phyloP scores from a whole-genome alignment of 768 basidiomycete genomes.

The Boletellus ananiceps region DNA sequence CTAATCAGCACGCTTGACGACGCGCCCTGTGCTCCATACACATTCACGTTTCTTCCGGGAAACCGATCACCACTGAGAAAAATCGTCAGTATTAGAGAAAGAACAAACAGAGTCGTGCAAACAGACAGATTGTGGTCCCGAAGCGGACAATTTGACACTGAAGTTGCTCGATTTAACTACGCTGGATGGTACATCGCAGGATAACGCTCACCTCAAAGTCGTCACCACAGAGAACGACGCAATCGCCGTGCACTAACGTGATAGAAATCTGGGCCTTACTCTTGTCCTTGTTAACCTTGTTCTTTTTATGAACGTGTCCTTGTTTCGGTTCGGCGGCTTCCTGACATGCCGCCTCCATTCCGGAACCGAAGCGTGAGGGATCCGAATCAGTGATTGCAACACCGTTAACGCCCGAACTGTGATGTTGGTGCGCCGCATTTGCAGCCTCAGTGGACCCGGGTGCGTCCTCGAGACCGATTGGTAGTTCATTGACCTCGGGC shows the following conservation, averaged over 20 bases:
- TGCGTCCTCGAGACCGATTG: conserved; percentile 1
- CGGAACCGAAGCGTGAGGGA: neutral
- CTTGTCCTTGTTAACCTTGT: conserved; percentile 18
- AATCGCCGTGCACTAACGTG: conserved; percentile 39
- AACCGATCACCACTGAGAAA: conserved; percentile 26
- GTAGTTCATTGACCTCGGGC: neutral
- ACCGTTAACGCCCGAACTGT: neutral
- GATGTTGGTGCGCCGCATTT: conserved; percentile 7
- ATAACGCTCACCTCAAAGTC: conserved; percentile 38
- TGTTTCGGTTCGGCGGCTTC: conserved; percentile 1
- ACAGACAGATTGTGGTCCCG: conserved; percentile 31
- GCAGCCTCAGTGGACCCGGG: neutral
- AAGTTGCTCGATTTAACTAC: conserved; percentile 3
- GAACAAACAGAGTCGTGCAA: neutral
- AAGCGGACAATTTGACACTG: conserved; percentile 28
- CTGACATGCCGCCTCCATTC: neutral
- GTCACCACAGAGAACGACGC: conserved; percentile 34
- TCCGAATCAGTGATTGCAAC: neutral
- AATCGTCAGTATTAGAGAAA: conserved; percentile 8
- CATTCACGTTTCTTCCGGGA: conserved; percentile 12
- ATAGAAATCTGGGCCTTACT: conserved; percentile 22
- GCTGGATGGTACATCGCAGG: neutral
- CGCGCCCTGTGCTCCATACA: neutral
- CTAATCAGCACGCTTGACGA: conserved; percentile 3
- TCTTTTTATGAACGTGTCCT: conserved; percentile 10